Base-by-base conservation (phyloP, 2,329 filamentous ascomycete species). In the Rhexocercosporidium sp. region DNA sequence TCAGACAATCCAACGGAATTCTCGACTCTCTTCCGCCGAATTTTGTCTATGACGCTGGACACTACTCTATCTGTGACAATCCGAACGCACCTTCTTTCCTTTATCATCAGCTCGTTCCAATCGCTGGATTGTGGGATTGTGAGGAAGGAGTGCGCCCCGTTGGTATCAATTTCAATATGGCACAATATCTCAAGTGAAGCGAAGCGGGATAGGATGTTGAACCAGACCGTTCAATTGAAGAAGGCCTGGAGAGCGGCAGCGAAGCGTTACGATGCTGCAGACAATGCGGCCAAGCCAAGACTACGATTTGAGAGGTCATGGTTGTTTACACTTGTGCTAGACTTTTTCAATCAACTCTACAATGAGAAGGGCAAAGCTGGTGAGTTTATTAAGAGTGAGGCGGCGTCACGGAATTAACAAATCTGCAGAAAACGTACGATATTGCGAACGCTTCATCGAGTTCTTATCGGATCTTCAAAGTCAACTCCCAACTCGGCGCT, bases 141-240 rank as follows among this genome's bases (percentile, higher is more conserved):
- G 59, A 90, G 96, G 70, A 98, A 97, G 79, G 96, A 99, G 82
- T 98, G 96, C 79, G 96, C 95, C 7, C 93, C 96, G 1, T 83
- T 99, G 61, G 95, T 99, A 22, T 96, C 94, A 14, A 97, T 99
- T 74, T 91, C 92, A 0, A 93, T 96, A 74, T 99, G 96, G 96
- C 93, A 98, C 75, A 96, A 97, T 76, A 82, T 99, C 44, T 92
- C 92, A 34, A 92, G 87, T 65, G 93, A 96, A 39, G 85, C 86
- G 66, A 87, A 89, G 70, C 88, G 93, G 72, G 92, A 97, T 64
- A 82, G 83, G 39, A 87, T 89, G 64, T 84, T 99, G 34, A 89
- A 92, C 51, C 89, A 92, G 72, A 86, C 87, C 56, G 81, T 88
- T n/a, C 90, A 92, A 71, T 80, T 97, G 74, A 90, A 88, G 77